phyloP scores from a whole-genome alignment of 2,329 filamentous ascomycete genomes.

The Paraphaeosphaeria sporulosa region DNA sequence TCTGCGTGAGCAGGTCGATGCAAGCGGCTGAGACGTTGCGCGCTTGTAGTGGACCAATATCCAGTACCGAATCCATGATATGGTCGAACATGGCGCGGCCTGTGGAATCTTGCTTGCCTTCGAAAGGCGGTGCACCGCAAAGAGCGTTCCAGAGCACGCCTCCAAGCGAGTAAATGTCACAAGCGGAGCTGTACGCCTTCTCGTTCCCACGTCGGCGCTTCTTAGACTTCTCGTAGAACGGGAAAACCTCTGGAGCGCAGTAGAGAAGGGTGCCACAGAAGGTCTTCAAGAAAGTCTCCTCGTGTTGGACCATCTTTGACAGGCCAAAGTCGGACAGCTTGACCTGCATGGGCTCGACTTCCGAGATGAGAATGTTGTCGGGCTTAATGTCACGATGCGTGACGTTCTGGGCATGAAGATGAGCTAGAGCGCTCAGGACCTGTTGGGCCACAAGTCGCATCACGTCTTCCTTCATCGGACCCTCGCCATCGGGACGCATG shows the following conservation, averaged over 20 bases:
- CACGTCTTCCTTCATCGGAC: conserved; percentile 34
- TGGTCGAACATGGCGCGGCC: conserved; percentile 82
- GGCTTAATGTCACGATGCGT: conserved; percentile 99
- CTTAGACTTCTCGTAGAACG: conserved; percentile 67
- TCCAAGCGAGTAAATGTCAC: conserved; percentile 96
- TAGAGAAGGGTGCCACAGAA: conserved; percentile 97
- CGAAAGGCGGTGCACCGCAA: conserved; percentile 81
- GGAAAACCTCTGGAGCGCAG: conserved; percentile 96
- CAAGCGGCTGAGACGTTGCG: conserved; percentile 69
- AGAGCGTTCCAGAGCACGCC: conserved; percentile 89
- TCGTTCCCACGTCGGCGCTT: conserved; percentile 66
- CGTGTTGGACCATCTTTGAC: conserved; percentile 90
- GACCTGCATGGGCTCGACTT: conserved; percentile 75
- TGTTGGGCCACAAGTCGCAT: conserved; percentile 78
- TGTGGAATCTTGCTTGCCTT: conserved; percentile 75
- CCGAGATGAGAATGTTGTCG: conserved; percentile 91
- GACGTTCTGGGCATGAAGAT: conserved; percentile 86
- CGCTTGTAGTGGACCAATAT: conserved; percentile 68
- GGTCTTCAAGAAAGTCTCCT: conserved; percentile 91
- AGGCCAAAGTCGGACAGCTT: conserved; percentile 97
- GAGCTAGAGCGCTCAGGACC: conserved; percentile 81
- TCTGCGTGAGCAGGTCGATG: conserved; percentile 77
- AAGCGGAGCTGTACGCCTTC: conserved; percentile 83
- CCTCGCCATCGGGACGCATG: not conserved
- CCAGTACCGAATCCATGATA: conserved; percentile 81